A percentile compares a stretch with the other conserved stretches of the same genome.
Evolutionary conservation across 768 basidiomycete genomes (phyloP).

Genomic region (Dendrothele bispora): DNA sequence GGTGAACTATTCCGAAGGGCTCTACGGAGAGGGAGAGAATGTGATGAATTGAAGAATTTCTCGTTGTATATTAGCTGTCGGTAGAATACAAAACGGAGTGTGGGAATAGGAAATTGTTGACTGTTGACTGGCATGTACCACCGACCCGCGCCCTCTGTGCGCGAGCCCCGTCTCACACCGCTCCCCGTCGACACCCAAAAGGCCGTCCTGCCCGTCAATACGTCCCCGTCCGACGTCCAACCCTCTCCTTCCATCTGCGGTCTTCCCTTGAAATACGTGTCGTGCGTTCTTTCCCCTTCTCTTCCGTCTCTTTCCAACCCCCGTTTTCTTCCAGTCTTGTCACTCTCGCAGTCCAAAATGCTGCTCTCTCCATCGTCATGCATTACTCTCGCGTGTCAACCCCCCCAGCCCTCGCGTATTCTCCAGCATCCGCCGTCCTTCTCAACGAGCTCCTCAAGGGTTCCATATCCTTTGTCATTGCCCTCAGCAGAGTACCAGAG

Average conservation of each 20-base stretch:
- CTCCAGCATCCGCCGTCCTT: slow-evolving; percentile 91
- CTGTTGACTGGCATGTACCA: too few species aligned
- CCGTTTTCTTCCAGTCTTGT: slow-evolving; percentile 51
- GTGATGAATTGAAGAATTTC: too few species aligned
- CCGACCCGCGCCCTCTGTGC: slow-evolving; percentile 54
- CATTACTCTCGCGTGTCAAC: slow-evolving; percentile 95
- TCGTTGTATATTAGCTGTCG: too few species aligned
- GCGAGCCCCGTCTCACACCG: too few species aligned
- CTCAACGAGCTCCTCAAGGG: slow-evolving; percentile 95
- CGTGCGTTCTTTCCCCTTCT: slow-evolving; percentile 49
- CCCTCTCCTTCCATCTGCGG: slow-evolving; percentile 59
- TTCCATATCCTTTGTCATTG: slow-evolving; percentile 86
- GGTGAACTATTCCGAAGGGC: slow-evolving; percentile 36
- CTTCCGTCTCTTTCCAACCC: slow-evolving; percentile 6
- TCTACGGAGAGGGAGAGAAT: too few species aligned
- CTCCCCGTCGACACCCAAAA: too few species aligned
- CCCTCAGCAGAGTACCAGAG: slow-evolving; percentile 54
- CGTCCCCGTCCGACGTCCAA: slow-evolving; percentile 26
- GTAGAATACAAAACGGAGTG: too few species aligned
- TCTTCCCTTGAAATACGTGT: slow-evolving; percentile 77
- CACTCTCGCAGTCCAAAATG: slow-evolving; percentile 93
- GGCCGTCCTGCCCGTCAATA: slow-evolving; percentile 32
- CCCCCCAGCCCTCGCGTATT: slow-evolving; percentile 78
- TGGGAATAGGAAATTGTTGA: too few species aligned
- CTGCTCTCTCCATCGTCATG: slow-evolving; percentile 94